These are phyloP conservation scores for Alternaria angustiovoidea DNA, from an alignment of 2,329 filamentous ascomycete genomes.

Conservation along the genomic window DNA sequence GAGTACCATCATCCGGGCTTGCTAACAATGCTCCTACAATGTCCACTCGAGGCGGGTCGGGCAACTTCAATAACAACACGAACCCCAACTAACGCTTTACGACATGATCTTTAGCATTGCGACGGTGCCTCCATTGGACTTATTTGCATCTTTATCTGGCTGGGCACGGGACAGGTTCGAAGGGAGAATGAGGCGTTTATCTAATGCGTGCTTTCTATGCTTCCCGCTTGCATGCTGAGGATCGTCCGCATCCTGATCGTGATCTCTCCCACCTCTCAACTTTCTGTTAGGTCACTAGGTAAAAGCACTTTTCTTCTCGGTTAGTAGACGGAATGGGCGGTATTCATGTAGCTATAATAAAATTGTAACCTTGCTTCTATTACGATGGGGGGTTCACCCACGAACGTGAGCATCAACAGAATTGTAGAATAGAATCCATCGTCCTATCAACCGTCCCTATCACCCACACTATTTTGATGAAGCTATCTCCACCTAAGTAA, in stretches of 20 bases:
- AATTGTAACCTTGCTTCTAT: conserved; percentile 8
- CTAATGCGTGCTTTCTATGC: conserved; percentile 5
- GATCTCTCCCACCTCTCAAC: neutral
- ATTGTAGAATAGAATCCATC: neutral
- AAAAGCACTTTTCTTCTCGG: conserved; percentile 5
- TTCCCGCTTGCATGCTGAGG: conserved; percentile 11
- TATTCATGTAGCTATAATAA: conserved; percentile 10
- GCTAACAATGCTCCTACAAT: conserved; percentile 18
- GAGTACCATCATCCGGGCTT: conserved; percentile 27
- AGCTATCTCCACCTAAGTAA: neutral
- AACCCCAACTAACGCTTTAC: conserved; percentile 29
- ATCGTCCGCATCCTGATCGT: conserved; percentile 10
- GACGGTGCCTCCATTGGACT: conserved; percentile 30
- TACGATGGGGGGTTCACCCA: neutral
- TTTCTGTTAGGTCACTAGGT: conserved; percentile 2
- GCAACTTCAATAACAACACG: conserved; percentile 16
- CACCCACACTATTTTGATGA: neutral
- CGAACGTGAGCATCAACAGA: neutral
- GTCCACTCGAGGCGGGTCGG: conserved; percentile 18
- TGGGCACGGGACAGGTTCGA: conserved; percentile 7
- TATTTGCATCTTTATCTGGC: conserved; percentile 20
- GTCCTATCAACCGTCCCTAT: neutral
- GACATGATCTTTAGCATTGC: conserved; percentile 38
- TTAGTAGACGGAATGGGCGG: neutral
- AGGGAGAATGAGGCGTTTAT: conserved; percentile 12